Evolutionary conservation across 2,329 filamentous ascomycete genomes (phyloP).

Genomic region (Meredithiella fracta): DNA sequence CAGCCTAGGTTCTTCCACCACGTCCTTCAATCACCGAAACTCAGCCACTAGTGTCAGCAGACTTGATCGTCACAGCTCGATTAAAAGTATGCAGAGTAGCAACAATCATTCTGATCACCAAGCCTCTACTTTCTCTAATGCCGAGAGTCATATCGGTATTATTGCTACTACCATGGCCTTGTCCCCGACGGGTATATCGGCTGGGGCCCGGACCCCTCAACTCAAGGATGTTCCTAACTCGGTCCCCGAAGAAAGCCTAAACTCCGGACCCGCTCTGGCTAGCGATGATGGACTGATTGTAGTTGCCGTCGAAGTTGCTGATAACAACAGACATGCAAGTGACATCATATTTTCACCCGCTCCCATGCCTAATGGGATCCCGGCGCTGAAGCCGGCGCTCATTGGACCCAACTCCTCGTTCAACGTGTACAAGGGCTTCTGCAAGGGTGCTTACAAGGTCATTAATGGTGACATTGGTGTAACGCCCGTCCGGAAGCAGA

Average conservation of each 20-base stretch:
- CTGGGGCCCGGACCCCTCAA: not conserved
- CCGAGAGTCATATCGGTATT: not conserved
- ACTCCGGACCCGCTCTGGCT: not conserved
- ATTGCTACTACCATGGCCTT: not conserved
- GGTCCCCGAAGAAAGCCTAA: not conserved
- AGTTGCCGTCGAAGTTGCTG: conserved; percentile 20
- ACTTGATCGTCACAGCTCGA: not conserved
- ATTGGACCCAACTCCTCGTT: conserved; percentile 29
- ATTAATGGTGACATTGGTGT: conserved; percentile 32
- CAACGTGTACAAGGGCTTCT: conserved; percentile 37
- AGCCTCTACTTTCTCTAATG: not conserved
- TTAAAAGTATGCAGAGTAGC: conserved; percentile 1
- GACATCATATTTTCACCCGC: not conserved
- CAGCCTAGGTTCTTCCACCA: not conserved
- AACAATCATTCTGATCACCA: conserved; percentile 1
- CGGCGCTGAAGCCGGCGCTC: conserved; percentile 1
- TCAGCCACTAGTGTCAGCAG: not conserved
- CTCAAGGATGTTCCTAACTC: not conserved
- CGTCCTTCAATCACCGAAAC: not conserved
- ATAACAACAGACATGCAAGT: not conserved
- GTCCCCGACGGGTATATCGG: not conserved
- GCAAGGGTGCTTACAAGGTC: conserved; percentile 35
- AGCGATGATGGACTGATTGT: conserved; percentile 23
- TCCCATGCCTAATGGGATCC: not conserved
- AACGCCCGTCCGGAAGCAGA: conserved; percentile 32